These are phyloP conservation scores for Nicotiana tomentosiformis DNA, from an alignment of 257 asterid species.

Conservation along the genomic window DNA sequence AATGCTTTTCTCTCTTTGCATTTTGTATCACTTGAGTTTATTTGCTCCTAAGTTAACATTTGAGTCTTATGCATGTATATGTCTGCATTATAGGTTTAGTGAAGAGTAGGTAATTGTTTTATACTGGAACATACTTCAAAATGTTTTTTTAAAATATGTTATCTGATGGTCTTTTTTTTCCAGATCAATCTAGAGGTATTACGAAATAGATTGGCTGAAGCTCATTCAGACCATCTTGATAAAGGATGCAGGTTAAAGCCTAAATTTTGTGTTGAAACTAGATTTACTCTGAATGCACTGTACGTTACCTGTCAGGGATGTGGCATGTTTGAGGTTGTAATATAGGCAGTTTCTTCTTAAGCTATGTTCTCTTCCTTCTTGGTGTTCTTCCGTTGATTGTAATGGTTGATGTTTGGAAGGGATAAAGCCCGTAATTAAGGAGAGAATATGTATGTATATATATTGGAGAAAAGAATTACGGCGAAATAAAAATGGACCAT, in stretches of 20 bases:
- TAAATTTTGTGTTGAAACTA: conserved; percentile 60
- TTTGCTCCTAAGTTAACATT: neutral
- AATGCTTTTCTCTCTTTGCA: too few species aligned
- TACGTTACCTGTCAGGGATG: conserved; percentile 73
- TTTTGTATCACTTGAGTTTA: neutral
- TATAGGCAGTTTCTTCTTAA: conserved; percentile 22
- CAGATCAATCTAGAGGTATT: conserved; percentile 63
- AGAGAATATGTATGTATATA: too few species aligned
- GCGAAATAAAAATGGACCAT: neutral
- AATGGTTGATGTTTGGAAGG: neutral
- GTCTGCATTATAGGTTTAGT: neutral
- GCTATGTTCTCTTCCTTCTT: neutral
- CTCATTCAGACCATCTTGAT: conserved; percentile 74
- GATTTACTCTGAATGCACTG: conserved; percentile 64
- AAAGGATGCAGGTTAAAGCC: conserved; percentile 77
- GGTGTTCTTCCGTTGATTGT: neutral
- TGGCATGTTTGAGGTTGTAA: conserved; percentile 59
- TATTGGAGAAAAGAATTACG: too few species aligned
- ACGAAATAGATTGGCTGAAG: conserved; percentile 63
- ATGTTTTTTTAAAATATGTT: neutral
- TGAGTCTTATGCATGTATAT: neutral
- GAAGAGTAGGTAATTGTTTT: neutral
- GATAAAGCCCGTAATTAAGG: too few species aligned
- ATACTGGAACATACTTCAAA: neutral
- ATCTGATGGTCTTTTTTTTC: neutral